Conservation (phyloP, 169 alveolate species). For the Sarcocystis neurona region DNA sequence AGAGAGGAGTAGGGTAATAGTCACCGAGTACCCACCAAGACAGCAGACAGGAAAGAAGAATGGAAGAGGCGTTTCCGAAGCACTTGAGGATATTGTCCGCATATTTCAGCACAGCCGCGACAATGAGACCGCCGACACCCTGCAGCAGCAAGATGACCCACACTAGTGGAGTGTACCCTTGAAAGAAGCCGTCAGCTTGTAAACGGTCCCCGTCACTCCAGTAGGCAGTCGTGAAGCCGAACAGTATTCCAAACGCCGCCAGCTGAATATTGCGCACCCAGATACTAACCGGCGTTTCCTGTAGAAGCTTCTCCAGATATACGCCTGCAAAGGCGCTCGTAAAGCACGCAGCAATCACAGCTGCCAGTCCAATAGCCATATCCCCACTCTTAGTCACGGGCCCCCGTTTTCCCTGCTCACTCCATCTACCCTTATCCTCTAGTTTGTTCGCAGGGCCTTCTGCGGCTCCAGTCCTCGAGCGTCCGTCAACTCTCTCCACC, state of each 20-base stretch:
- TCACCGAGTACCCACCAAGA: slow-evolving; percentile 58
- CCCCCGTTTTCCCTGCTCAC: too few relatives aligned
- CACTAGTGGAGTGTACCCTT: slow-evolving; percentile 69
- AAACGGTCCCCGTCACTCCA: slow-evolving; percentile 64
- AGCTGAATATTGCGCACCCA: slow-evolving; percentile 79
- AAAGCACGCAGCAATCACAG: slow-evolving; percentile 78
- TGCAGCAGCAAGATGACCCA: slow-evolving; percentile 72
- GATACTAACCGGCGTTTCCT: slow-evolving; percentile 65
- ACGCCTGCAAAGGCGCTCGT: slow-evolving; percentile 82
- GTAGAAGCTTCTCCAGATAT: slow-evolving; percentile 72
- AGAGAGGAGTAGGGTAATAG: slow-evolving; percentile 52
- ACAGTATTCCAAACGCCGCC: slow-evolving; percentile 70
- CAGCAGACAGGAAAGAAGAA: slow-evolving; percentile 61
- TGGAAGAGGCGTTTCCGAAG: slow-evolving; percentile 73
- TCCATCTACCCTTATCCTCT: too few relatives aligned
- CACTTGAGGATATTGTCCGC: slow-evolving; percentile 82
- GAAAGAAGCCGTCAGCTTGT: slow-evolving; percentile 67
- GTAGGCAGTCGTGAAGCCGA: slow-evolving; percentile 64
- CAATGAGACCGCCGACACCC: slow-evolving; percentile 82
- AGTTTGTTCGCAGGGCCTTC: too few relatives aligned
- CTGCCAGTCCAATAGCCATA: slow-evolving; percentile 70
- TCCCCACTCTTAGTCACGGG: background rate
- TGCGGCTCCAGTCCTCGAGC: too few relatives aligned
- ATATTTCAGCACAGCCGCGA: slow-evolving; percentile 80
- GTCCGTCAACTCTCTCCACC: too few relatives aligned